Conservation (phyloP, 75 land plant genomes). For the Sequoiadendron giganteum region DNA sequence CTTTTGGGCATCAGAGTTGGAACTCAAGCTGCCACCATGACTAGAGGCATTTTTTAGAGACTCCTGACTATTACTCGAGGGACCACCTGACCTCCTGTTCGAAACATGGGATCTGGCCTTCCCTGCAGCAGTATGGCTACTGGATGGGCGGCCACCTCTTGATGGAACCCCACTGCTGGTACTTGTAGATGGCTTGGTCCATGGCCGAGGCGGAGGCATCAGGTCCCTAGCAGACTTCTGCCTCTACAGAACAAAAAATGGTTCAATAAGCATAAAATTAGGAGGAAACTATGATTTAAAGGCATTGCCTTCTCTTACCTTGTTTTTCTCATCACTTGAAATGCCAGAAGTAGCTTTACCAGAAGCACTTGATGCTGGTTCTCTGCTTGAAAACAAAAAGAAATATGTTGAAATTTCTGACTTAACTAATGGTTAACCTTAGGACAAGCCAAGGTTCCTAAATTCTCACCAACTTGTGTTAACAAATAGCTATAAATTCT, state of each 20-base stretch:
- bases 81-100: constrained; percentile 47
- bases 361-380: constrained; percentile 69
- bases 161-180: constrained; percentile 13
- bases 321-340: constrained; percentile 71
- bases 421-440: background rate
- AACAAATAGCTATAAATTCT: background rate
- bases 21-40: constrained; percentile 58
- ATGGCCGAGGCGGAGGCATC: constrained; percentile 79
- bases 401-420: background rate
- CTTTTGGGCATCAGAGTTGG: constrained; percentile 70
- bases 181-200: constrained; percentile 27
- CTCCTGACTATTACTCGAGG: constrained; percentile 35
- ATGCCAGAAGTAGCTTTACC: constrained; percentile 73
- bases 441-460: background rate
- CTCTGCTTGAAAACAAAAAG: constrained; percentile 34
- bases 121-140: constrained; percentile 21
- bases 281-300: background rate
- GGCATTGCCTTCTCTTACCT: constrained; percentile 19
- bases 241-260: constrained; percentile 38
- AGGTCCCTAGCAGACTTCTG: constrained; percentile 60
- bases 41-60: constrained; percentile 25
- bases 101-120: constrained; percentile 41
- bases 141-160: constrained; percentile 27
- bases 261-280: constrained; percentile 1
- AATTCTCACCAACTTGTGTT: background rate